Evolutionary conservation across 768 basidiomycete species (phyloP).

Genomic region (Auricularia heimuer): DNA sequence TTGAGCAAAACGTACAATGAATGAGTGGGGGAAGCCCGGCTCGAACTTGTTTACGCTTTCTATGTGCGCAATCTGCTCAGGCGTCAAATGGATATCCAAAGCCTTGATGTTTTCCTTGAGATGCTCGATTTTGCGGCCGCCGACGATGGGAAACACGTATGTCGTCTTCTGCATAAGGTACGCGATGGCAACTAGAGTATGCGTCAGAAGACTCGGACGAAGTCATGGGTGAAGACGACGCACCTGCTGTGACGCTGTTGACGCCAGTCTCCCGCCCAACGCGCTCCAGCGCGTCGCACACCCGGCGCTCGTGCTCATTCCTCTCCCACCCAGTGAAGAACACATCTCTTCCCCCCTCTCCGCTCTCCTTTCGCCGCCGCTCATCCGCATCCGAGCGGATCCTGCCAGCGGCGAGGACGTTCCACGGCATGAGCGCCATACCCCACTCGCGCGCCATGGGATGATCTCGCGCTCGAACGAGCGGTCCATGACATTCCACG

Average conservation of each 20-base stretch:
- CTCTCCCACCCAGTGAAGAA: conserved; percentile 33
- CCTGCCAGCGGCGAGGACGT: background rate
- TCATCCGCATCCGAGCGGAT: background rate
- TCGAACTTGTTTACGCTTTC: conserved; percentile 36
- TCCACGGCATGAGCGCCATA: background rate
- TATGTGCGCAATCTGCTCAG: conserved; percentile 35
- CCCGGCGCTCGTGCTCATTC: conserved; percentile 31
- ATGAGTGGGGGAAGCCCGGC: conserved; percentile 31
- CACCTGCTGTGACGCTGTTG: conserved; percentile 33
- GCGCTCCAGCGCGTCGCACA: conserved; percentile 37
- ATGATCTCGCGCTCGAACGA: conserved; percentile 28
- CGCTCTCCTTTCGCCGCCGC: conserved; percentile 12
- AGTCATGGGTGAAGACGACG: no score
- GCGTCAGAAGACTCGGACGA: no score
- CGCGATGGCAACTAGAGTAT: conserved; percentile 33
- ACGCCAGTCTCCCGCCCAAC: conserved; percentile 42
- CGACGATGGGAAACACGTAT: conserved; percentile 43
- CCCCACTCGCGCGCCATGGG: conserved; percentile 2
- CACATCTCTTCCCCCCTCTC: conserved; percentile 29
- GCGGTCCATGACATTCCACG: conserved; percentile 10
- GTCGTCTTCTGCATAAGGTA: conserved; percentile 46
- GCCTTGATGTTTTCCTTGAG: conserved; percentile 41
- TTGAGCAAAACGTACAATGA: conserved; percentile 19
- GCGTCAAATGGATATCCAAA: conserved; percentile 34
- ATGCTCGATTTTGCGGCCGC: conserved; percentile 44